A percentile compares a stretch with the other conserved stretches of the same genome.
phyloP scores from a whole-genome alignment of 495 filamentous ascomycete genomes.

The Aspergillus nidulans region DNA sequence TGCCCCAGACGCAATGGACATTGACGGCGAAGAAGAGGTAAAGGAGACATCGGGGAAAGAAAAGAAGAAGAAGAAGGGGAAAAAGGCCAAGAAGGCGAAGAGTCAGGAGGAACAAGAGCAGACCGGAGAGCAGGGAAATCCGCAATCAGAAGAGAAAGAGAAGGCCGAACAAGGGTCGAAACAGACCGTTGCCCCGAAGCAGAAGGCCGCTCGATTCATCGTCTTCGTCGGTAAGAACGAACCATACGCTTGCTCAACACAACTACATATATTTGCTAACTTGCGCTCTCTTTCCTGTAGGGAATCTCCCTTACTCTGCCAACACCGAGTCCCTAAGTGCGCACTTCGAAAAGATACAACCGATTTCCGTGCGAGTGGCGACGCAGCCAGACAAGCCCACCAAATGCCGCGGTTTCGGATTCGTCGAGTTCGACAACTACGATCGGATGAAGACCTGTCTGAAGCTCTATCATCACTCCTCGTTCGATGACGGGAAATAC shows the following conservation, averaged over 20 bases:
- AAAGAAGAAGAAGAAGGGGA: slow-evolving; percentile 13
- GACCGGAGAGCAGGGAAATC: slow-evolving; percentile 11
- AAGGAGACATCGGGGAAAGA: slow-evolving; percentile 9
- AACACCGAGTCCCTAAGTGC: slow-evolving; percentile 58
- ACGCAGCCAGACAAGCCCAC: slow-evolving; percentile 63
- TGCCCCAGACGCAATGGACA: slow-evolving; percentile 5
- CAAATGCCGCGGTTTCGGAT: slow-evolving; percentile 82
- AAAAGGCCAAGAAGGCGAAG: slow-evolving; percentile 16
- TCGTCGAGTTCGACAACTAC: slow-evolving; percentile 85
- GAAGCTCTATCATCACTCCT: slow-evolving; percentile 80
- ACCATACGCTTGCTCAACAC: not conserved
- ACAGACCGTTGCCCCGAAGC: slow-evolving; percentile 16
- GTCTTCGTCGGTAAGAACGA: slow-evolving; percentile 67
- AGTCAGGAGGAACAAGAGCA: slow-evolving; percentile 9
- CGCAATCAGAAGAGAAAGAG: slow-evolving; percentile 21
- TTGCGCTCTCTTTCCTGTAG: slow-evolving; percentile 31
- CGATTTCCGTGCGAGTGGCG: slow-evolving; percentile 68
- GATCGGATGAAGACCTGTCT: slow-evolving; percentile 94
- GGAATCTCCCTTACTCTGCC: slow-evolving; percentile 84
- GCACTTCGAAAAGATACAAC: slow-evolving; percentile 75
- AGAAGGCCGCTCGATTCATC: slow-evolving; percentile 66
- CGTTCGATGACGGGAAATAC: slow-evolving; percentile 66
- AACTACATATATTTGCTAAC: not conserved
- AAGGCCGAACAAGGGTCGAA: slow-evolving; percentile 18
- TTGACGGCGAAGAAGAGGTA: slow-evolving; percentile 3